Evolutionary conservation across 306 rosid genomes (phyloP).

Genomic region (Trichosanthes truncata): DNA sequence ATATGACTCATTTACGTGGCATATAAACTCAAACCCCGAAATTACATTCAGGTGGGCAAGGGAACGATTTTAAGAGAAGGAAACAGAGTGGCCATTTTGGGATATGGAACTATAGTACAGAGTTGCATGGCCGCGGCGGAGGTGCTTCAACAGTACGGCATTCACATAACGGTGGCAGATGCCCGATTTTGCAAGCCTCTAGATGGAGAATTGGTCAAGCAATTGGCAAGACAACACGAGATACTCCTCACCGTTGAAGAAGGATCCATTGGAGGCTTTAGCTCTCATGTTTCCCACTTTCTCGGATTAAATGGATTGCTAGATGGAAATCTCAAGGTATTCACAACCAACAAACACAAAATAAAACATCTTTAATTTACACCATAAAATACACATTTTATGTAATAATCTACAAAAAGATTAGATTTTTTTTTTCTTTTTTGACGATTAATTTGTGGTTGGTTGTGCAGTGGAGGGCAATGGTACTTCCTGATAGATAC

Average conservation of each 20-base stretch:
- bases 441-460: background rate
- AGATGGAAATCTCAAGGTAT: constrained; percentile 56
- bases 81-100: constrained; percentile 52
- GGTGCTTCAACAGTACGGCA: constrained; percentile 30
- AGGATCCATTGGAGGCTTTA: constrained; percentile 62
- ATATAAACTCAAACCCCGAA: background rate
- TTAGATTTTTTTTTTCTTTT: no score
- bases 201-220: constrained; percentile 36
- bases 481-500: constrained; percentile 55
- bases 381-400: no score
- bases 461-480: constrained; percentile 39
- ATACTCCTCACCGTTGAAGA: constrained; percentile 56
- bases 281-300: constrained; percentile 65
- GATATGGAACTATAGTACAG: constrained; percentile 45
- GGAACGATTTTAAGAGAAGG: constrained; percentile 49
- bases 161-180: constrained; percentile 45
- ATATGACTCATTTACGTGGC: background rate
- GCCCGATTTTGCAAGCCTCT: constrained; percentile 71
- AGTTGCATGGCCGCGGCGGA: constrained; percentile 39
- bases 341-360: background rate
- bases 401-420: background rate
- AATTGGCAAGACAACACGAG: constrained; percentile 45
- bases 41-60: constrained; percentile 40
- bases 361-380: background rate
- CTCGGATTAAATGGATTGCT: constrained; percentile 41